phyloP scores from a whole-genome alignment of 2,329 filamentous ascomycete genomes.

The Neopestalotiopsis rosae region DNA sequence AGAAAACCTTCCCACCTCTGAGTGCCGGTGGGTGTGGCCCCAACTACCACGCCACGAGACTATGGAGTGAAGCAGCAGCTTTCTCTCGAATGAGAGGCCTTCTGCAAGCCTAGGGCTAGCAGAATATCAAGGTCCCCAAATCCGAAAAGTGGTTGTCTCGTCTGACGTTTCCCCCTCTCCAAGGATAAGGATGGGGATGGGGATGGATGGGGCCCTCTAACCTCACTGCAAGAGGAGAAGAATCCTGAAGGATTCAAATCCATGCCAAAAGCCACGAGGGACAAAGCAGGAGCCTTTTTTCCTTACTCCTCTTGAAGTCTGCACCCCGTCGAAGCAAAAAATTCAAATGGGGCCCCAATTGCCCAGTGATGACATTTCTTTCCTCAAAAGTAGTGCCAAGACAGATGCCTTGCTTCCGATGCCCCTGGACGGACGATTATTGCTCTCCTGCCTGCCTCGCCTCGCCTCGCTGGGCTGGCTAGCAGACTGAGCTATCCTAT shows the following conservation, averaged over 20 bases:
- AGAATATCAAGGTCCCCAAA: background rate
- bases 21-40: background rate
- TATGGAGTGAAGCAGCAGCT: background rate
- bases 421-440: too few relatives aligned
- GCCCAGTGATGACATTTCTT: too few relatives aligned
- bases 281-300: background rate
- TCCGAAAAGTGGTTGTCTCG: background rate
- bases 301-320: background rate
- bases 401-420: too few relatives aligned
- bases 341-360: too few relatives aligned
- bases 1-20: background rate
- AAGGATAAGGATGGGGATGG: background rate
- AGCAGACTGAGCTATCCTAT: too few relatives aligned
- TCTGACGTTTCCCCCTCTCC: background rate
- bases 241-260: background rate
- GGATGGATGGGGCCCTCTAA: background rate
- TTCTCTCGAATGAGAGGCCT: background rate
- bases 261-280: slow-evolving; percentile 1
- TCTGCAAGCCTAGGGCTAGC: background rate
- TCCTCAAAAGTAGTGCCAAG: too few relatives aligned
- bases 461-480: too few relatives aligned
- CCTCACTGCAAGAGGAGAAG: background rate
- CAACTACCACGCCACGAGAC: background rate
- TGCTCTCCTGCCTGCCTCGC: too few relatives aligned
- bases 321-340: too few relatives aligned